Conservation (phyloP, 148 eudicot species). For the Diospyros lotus region DNA sequence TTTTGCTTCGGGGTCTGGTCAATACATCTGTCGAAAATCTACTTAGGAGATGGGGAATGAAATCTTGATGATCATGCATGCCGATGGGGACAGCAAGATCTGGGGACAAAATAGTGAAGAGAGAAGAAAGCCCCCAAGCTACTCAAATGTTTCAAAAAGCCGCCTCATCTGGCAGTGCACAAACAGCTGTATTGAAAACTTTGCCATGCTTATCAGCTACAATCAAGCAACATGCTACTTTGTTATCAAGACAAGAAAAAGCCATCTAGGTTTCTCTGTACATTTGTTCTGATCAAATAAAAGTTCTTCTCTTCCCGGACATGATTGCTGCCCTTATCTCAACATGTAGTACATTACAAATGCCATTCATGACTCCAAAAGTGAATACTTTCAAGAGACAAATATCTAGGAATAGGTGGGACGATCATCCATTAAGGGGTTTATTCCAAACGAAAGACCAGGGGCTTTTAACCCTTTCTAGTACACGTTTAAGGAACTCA, state of each 20-base stretch:
- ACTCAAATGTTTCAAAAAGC: conserved; percentile 18
- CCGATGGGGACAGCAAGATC: background rate
- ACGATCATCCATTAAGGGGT: too few species aligned
- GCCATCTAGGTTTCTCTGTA: too few species aligned
- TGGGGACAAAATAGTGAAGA: background rate
- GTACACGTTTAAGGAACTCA: background rate
- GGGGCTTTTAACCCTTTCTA: too few species aligned
- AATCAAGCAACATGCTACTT: conserved; percentile 28
- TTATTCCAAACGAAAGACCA: too few species aligned
- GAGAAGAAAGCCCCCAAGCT: conserved; percentile 25
- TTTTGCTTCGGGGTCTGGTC: background rate
- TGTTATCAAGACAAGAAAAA: conserved; percentile 27
- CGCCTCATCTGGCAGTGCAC: background rate
- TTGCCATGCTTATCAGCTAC: conserved; percentile 5
- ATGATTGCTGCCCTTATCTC: too few species aligned
- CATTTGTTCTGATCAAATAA: too few species aligned
- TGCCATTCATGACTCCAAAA: too few species aligned
- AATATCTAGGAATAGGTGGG: too few species aligned
- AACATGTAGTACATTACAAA: too few species aligned
- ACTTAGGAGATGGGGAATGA: background rate
- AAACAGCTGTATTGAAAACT: conserved; percentile 19
- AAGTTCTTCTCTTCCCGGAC: too few species aligned
- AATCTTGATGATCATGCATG: conserved; percentile 11
- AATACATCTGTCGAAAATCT: background rate
- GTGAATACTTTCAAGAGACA: too few species aligned